Evolutionary conservation across 225 moss, liverwort and hornwort genomes (phyloP).

Genomic region (Neckera pumila): DNA sequence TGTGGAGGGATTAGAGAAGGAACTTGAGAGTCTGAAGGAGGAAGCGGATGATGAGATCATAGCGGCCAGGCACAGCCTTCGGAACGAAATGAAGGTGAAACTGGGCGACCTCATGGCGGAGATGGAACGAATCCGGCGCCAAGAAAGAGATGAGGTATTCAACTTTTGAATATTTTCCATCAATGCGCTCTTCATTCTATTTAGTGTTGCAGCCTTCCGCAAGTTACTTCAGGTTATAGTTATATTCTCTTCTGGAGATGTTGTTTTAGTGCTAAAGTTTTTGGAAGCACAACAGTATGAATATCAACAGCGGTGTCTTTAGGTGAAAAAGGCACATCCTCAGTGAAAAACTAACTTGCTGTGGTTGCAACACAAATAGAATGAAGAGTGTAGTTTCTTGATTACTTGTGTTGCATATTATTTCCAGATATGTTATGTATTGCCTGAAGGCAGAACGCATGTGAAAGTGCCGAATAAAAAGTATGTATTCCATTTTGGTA

Average conservation of each 20-base stretch:
- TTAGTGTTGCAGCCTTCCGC: background rate
- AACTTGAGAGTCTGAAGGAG: constrained; percentile 73
- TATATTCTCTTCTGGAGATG: background rate
- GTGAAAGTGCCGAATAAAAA: background rate
- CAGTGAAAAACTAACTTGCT: background rate
- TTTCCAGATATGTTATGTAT: background rate
- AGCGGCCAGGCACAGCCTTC: constrained; percentile 72
- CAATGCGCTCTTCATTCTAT: background rate
- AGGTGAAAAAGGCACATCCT: background rate
- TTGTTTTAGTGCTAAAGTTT: background rate
- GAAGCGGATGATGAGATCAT: constrained; percentile 81
- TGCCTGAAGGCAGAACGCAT: background rate
- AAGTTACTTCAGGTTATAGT: background rate
- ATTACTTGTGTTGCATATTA: background rate
- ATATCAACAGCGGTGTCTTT: background rate
- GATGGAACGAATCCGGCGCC: constrained; percentile 58
- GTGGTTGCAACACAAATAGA: background rate
- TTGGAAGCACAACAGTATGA: background rate
- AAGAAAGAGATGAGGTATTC: constrained; percentile 59
- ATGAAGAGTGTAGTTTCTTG: background rate
- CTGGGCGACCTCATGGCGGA: constrained; percentile 68
- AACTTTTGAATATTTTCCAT: background rate
- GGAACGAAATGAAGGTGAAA: constrained; percentile 63
- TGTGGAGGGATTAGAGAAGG: constrained; percentile 83
- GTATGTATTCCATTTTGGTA: background rate